Evolutionary conservation across 192 early-diverging fungal genomes (phyloP), one percentile per base, ranked within the genome.

Genomic region (Coemansia reversa): DNA sequence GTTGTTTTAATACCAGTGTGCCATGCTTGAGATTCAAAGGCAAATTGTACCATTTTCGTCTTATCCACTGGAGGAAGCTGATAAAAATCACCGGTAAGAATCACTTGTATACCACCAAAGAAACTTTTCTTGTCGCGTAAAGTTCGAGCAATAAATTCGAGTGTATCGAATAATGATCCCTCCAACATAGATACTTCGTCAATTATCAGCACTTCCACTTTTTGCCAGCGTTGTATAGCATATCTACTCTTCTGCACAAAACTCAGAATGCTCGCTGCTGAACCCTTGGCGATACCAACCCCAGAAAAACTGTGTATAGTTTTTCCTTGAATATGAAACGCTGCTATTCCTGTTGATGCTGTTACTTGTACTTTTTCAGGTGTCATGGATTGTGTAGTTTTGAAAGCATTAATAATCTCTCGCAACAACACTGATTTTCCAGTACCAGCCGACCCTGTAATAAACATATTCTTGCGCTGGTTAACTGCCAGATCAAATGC

Each of bases 181-280:
- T 93, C 92, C 7, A 93, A 65, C 92, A 93, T 93, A 1, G 91
- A 92, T 0, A 84, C 72, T 76, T 93, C 92, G 72, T 93, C 92
- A 54, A 93, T 84, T 27, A 93, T 85, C 48, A 93, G 70, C 11
- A 90, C 87, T 28, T 82, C 67, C 5, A 86, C 84, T 19, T 67
- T 51, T 45, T 27, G 58, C 92, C 92, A 93, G 58, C 92, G 77
- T 23, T 69, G 58, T 12, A 63, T n/a, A 0, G 82, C 81, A 23
- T 62, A 19, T 4, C 68, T n/a, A 59, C 66, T 82, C 64, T 75
- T 76, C 7, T 19, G 20, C 50, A 85, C 71, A 66, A 72, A 69
- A 3, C 58, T 19, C 7, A 79, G 58, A 12, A 85, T 47, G 11
- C 45, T 16, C 4, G 58, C 61, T 0, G 59, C 33, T 9, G 68